Evolutionary conservation across 2,329 filamentous ascomycete genomes (phyloP), one percentile per base, ranked within the genome.

Genomic region (Sarocladiaceae sp.): DNA sequence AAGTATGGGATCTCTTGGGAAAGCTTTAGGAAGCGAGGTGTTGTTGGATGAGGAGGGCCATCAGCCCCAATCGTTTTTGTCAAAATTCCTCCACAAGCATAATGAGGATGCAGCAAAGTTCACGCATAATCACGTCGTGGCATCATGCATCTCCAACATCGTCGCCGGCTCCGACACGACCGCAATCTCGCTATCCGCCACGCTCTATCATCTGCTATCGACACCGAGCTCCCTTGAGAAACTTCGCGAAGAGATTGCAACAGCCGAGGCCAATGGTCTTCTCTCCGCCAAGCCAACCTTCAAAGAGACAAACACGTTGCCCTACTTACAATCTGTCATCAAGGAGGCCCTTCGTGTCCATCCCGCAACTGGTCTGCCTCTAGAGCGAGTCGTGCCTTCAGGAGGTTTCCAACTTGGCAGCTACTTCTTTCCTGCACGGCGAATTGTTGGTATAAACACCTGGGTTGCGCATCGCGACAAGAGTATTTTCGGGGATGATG

Each of bases 331-430:
- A 54, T 77, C 77, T 0, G 71, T 75, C 3, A 72, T 82, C 35
- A 78, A 79, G 50, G 78, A 82, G 58, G 72, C 74, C 0, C 60
- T 81, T 17, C 71, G 79, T 13, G 62, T 82, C 18, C 73, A 78
- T 48, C 69, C 77, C 1, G 72, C 75, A 0, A 70, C 71, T 0
- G 76, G 74, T 3, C 61, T 80, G 11, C 72, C 76, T 3, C 61
- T 80, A n/a, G 73, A 74, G 59, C 69, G 78, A 4, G 65, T 71
- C 0, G 76, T 79, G 0, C 75, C 77, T 0, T 52, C 66, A 2
- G 70, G 66, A 0, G 78, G 78, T 0, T 64, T 66, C 0, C 66
- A 68, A 5, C 65, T 81, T 5, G 65, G 65, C 2, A 66, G 63
- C 0, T 22, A 55, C 0, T 64, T 62, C 26, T 61, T 70, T 3